These are phyloP conservation scores for Physcia stellaris DNA, from an alignment of 495 filamentous ascomycete species.

Conservation along the genomic window DNA sequence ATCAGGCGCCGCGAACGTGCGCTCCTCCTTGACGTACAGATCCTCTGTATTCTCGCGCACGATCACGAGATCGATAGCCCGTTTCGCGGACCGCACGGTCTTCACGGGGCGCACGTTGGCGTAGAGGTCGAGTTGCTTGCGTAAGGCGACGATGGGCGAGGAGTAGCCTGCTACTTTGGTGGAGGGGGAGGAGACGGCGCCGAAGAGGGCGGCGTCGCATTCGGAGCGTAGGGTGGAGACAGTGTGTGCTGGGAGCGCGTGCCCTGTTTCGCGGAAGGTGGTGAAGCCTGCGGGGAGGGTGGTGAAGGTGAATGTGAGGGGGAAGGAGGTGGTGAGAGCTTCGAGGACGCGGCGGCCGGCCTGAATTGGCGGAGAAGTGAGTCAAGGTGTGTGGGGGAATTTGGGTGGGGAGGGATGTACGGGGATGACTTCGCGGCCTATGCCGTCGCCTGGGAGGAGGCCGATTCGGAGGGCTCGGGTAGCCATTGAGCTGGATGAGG, in stretches of 20 bases:
- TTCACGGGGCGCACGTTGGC: slow-evolving; percentile 97
- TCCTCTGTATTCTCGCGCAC: slow-evolving; percentile 98
- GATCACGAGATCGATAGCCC: slow-evolving; percentile 87
- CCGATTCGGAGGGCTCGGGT: slow-evolving; percentile 46
- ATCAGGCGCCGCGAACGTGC: slow-evolving; percentile 54
- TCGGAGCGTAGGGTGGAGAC: slow-evolving; percentile 72
- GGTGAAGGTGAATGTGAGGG: slow-evolving; percentile 85
- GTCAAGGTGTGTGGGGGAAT: not conserved
- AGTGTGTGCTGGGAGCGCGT: slow-evolving; percentile 78
- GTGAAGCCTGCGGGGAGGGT: slow-evolving; percentile 87
- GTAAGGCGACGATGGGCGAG: slow-evolving; percentile 90
- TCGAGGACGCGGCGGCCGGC: slow-evolving; percentile 84
- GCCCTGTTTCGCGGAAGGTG: slow-evolving; percentile 78
- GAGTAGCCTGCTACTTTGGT: slow-evolving; percentile 87
- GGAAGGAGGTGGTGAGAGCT: slow-evolving; percentile 66
- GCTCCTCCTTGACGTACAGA: slow-evolving; percentile 96
- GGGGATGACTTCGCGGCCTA: slow-evolving; percentile 96
- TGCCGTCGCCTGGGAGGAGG: slow-evolving; percentile 95
- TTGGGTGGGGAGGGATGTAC: slow-evolving; percentile 22
- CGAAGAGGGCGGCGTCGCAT: slow-evolving; percentile 93
- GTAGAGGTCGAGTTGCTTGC: slow-evolving; percentile 89
- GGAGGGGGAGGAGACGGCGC: slow-evolving; percentile 84
- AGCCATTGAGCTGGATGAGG: slow-evolving; percentile 31
- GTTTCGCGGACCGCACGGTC: slow-evolving; percentile 45
- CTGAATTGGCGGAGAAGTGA: slow-evolving; percentile 18